A percentile compares a stretch with the other conserved stretches of the same genome.
phyloP scores from a whole-genome alignment of 331 rosid genomes.

The Saraca asoca region DNA sequence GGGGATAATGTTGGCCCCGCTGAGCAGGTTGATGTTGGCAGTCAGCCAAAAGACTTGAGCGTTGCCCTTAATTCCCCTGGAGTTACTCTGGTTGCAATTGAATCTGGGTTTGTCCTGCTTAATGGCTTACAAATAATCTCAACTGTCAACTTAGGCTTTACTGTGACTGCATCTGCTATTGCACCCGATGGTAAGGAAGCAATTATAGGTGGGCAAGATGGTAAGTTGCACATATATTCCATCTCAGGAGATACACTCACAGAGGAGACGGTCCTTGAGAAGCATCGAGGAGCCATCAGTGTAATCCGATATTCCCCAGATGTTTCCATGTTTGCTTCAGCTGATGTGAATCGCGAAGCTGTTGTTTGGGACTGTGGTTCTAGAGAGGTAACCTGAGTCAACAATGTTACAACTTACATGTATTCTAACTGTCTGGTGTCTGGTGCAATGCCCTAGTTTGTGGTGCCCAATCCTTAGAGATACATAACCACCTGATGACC shows the following conservation, averaged over 20 bases:
- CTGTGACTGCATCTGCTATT: conserved; percentile 70
- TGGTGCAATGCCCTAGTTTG: neutral
- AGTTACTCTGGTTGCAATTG: conserved; percentile 77
- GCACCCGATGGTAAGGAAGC: conserved; percentile 95
- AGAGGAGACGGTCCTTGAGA: conserved; percentile 80
- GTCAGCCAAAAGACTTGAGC: conserved; percentile 89
- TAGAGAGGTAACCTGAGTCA: conserved; percentile 64
- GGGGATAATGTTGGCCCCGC: conserved; percentile 74
- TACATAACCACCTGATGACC: neutral
- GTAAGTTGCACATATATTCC: conserved; percentile 79
- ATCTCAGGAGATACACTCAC: conserved; percentile 65
- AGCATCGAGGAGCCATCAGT: conserved; percentile 90
- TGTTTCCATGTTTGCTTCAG: conserved; percentile 93
- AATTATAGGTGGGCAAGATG: conserved; percentile 88
- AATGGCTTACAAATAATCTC: conserved; percentile 63
- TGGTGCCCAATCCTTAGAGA: too few species aligned
- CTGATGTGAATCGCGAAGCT: conserved; percentile 96
- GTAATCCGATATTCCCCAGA: conserved; percentile 89
- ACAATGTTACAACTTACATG: conserved; percentile 4
- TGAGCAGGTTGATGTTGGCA: conserved; percentile 79
- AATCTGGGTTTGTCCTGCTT: conserved; percentile 81
- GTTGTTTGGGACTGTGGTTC: conserved; percentile 79
- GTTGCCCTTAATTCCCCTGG: conserved; percentile 69
- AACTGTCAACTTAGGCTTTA: conserved; percentile 67
- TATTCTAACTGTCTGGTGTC: conserved; percentile 12